Evolutionary conservation across 139 green algal species (phyloP).

Genomic region (Chlamydomonas sp.): DNA sequence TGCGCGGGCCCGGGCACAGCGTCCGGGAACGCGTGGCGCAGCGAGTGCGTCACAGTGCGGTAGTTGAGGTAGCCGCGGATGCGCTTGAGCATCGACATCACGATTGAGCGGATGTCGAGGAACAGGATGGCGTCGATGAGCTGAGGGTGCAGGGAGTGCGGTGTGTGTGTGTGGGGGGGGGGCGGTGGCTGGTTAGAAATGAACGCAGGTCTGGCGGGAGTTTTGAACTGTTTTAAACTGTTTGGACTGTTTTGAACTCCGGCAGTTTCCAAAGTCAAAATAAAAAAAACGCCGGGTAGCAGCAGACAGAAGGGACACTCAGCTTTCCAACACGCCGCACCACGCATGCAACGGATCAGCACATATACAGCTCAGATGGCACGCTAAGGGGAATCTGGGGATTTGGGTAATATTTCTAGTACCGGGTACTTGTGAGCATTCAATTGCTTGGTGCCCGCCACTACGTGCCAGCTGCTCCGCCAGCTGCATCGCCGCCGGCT

Average conservation of each 20-base stretch:
- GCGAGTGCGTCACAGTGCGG: constrained; percentile 30
- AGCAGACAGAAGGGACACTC: too few species aligned
- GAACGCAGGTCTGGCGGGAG: neutral
- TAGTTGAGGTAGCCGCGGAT: constrained; percentile 24
- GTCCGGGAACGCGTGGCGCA: constrained; percentile 46
- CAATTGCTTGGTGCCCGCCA: too few species aligned
- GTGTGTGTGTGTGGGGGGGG: neutral
- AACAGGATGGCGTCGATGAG: constrained; percentile 41
- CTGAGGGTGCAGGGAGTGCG: too few species aligned
- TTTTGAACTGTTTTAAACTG: constrained; percentile 1
- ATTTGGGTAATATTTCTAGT: too few species aligned
- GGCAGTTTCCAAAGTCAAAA: neutral
- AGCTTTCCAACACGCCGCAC: too few species aligned
- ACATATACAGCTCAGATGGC: neutral
- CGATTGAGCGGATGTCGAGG: constrained; percentile 37
- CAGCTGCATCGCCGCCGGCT: too few species aligned
- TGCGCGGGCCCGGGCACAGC: neutral
- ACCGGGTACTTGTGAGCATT: too few species aligned
- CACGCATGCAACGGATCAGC: too few species aligned
- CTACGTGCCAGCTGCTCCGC: too few species aligned
- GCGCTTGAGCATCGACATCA: constrained; percentile 21
- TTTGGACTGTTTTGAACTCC: neutral
- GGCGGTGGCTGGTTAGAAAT: neutral
- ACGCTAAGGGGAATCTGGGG: too few species aligned
- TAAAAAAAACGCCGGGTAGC: neutral